Evolutionary conservation across 2,329 filamentous ascomycete species (phyloP), one percentile per base, ranked within the genome.

Genomic region (Calcarisporium arbuscula): DNA sequence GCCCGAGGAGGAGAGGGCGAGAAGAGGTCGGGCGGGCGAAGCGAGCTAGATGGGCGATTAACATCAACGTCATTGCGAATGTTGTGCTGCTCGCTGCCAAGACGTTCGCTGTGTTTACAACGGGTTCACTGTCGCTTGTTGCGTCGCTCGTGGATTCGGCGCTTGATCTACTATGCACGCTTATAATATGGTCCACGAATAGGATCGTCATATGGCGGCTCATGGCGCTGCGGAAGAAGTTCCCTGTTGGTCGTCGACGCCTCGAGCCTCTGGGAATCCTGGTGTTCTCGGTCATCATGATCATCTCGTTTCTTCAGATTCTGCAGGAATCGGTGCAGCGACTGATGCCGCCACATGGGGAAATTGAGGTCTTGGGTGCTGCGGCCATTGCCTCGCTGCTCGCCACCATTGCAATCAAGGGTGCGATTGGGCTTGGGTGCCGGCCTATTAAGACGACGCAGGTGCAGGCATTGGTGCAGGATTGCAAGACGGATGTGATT

Each of bases 401-500:
- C 2, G 67, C 73, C 16, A 94, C 86, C 0, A 82, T 94, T 14
- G 57, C 87, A 19, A 76, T 92, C 58, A 94, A 94, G 53, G 76
- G 82, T 12, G 58, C 75, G n/a, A 88, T 84, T 58, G 92, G 85
- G 75, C 52, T 92, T 19, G 90, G 82, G 76, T 94, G 85, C 56
- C 79, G 84, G 6, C 61, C 88, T 19, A 82, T 94, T 47, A 83
- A 81, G 49, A 90, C 90, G 54, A 85, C 81, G 5, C 85, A 80
- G 42, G 86, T 94, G 0, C 86, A 89, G 52, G 85, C 86, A 0
- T 57, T 83, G 9, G 53, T 57, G 1, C 54, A 58, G 11, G 54
- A 58, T 9, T 58, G 54, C 38, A 60, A 66, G 50, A 81, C 83
- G 0, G 83, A 94, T 48, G 83, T 94, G 8, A 77, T 92, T 15